These are phyloP conservation scores for Fusarium guadeloupense DNA, from an alignment of 2,329 filamentous ascomycete species.

Conservation along the genomic window DNA sequence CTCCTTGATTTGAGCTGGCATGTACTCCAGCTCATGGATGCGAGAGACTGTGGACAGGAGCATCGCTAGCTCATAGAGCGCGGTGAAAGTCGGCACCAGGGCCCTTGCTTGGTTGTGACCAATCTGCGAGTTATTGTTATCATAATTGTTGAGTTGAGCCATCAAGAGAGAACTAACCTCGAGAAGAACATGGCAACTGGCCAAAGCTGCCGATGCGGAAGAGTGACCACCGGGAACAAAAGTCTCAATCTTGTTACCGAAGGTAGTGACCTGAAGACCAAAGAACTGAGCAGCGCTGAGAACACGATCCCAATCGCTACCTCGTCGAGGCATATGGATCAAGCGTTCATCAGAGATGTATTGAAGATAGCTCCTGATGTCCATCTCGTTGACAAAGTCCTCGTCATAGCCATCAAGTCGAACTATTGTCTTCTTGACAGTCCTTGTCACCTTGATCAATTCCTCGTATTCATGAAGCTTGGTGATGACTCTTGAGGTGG, in stretches of 20 bases:
- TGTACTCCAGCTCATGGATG: conserved; percentile 49
- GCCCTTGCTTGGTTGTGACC: conserved; percentile 51
- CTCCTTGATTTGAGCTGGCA: conserved; percentile 45
- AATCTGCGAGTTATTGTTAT: conserved; percentile 44
- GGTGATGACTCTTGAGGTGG: background rate
- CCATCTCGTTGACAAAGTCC: conserved; percentile 32
- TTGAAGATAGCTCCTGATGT: conserved; percentile 45
- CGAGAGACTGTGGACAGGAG: conserved; percentile 50
- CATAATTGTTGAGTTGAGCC: rapidly evolving
- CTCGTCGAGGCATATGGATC: conserved; percentile 52
- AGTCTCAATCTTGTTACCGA: conserved; percentile 46
- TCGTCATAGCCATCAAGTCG: conserved; percentile 36
- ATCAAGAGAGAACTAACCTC: conserved; percentile 43
- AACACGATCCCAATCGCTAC: conserved; percentile 54
- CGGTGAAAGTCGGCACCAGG: conserved; percentile 51
- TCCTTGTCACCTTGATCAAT: conserved; percentile 25
- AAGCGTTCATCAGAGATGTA: conserved; percentile 53
- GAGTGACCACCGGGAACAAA: conserved; percentile 34
- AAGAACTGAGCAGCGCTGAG: conserved; percentile 54
- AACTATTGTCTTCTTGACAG: conserved; percentile 30
- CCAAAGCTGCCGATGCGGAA: conserved; percentile 47
- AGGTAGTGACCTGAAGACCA: conserved; percentile 51
- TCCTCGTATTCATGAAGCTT: conserved; percentile 19
- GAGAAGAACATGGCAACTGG: conserved; percentile 51
- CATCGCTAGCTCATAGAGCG: conserved; percentile 51